Percentiles rank a stretch among this genome's conserved stretches.
Conservation (phyloP, 2,329 filamentous ascomycete genomes). For the Cladophialophora chaetospira region DNA sequence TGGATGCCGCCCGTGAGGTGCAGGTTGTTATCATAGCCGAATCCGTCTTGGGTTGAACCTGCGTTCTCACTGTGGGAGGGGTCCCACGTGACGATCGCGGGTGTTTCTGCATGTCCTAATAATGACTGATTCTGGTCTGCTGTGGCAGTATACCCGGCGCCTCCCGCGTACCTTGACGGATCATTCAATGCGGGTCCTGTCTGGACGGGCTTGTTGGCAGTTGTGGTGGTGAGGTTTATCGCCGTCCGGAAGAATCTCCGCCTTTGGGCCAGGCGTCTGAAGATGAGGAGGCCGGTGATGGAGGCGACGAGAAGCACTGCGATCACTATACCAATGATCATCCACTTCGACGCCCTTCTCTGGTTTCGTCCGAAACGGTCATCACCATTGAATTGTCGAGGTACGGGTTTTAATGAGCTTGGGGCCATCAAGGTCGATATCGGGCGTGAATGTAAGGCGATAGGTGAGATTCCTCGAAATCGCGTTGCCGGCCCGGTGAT, state of each 20-base stretch:
- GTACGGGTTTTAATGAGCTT: background rate
- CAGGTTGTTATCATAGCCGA: slow-evolving; percentile 13
- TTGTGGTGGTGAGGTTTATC: slow-evolving; percentile 5
- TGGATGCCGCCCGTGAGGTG: slow-evolving; percentile 11
- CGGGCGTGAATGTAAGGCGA: background rate
- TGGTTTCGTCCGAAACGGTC: background rate
- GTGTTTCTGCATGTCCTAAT: slow-evolving; percentile 9
- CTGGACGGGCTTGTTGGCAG: background rate
- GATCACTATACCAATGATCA: slow-evolving; percentile 12
- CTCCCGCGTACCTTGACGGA: slow-evolving; percentile 2
- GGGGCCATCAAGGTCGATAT: slow-evolving; percentile 2
- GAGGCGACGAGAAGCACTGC: background rate
- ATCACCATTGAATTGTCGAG: slow-evolving; percentile 4
- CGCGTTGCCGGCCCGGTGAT: background rate
- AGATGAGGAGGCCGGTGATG: slow-evolving; percentile 6
- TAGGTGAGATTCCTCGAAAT: no score
- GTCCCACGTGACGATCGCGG: slow-evolving; percentile 16
- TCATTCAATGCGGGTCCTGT: background rate
- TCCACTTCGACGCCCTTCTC: background rate
- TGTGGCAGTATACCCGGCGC: slow-evolving; percentile 10
- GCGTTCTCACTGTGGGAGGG: background rate
- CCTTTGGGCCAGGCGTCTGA: background rate
- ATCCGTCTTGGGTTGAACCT: slow-evolving; percentile 19
- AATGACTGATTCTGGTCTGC: slow-evolving; percentile 18
- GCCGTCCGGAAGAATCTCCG: background rate